These are phyloP conservation scores for Naematelia aurantialba DNA, from an alignment of 768 basidiomycete genomes.

Conservation along the genomic window DNA sequence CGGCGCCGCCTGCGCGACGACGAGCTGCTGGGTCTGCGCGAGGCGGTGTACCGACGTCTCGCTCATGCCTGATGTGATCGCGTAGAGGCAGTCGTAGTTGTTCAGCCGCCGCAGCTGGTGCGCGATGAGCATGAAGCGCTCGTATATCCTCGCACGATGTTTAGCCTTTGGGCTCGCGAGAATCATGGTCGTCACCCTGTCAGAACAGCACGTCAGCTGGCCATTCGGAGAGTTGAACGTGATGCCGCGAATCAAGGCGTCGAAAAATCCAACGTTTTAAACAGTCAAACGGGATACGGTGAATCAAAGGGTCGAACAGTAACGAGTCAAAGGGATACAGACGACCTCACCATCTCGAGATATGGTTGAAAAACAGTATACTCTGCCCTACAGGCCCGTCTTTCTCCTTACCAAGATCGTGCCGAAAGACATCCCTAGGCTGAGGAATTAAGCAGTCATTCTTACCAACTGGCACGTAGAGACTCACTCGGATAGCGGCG, in stretches of 20 bases:
- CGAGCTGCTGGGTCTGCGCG: constrained; percentile 69
- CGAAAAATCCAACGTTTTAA: no score
- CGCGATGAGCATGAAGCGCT: constrained; percentile 83
- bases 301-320: no score
- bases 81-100: constrained; percentile 89
- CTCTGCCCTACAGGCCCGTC: constrained; percentile 69
- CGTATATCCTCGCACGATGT: constrained; percentile 72
- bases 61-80: constrained; percentile 90
- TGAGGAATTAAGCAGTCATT: constrained; percentile 46
- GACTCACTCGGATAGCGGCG: constrained; percentile 68
- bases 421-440: constrained; percentile 84
- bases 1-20: constrained; percentile 66
- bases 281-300: no score
- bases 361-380: constrained; percentile 72
- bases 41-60: constrained; percentile 69
- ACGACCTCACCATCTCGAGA: constrained; percentile 79
- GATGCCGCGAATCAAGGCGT: background rate
- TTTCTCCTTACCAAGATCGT: constrained; percentile 63
- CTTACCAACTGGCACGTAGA: background rate
- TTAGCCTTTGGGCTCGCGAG: constrained; percentile 77
- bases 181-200: constrained; percentile 85
- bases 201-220: constrained; percentile 14
- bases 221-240: constrained; percentile 11
- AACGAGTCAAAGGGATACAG: no score
- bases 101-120: constrained; percentile 73